These are phyloP conservation scores for Amanita molliuscula DNA, from an alignment of 768 basidiomycete genomes.

Conservation along the genomic window DNA sequence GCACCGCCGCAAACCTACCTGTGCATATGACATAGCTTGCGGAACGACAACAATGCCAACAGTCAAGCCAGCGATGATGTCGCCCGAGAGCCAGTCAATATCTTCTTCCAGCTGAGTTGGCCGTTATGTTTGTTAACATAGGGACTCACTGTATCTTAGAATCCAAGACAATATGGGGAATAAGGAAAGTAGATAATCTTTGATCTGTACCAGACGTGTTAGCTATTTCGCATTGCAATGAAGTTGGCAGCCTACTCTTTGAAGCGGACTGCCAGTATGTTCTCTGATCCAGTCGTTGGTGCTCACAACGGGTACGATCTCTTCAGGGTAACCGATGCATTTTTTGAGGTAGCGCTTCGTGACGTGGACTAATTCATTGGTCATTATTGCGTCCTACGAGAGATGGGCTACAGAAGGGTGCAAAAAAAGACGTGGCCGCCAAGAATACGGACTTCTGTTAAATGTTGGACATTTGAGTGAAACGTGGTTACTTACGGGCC, in stretches of 20 bases:
- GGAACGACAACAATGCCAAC: conserved; percentile 95
- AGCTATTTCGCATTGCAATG: background rate
- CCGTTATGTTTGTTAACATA: background rate
- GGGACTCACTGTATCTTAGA: conserved; percentile 66
- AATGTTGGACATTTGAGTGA: too few species aligned
- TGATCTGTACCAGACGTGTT: conserved; percentile 28
- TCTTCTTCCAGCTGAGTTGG: conserved; percentile 28
- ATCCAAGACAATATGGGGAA: conserved; percentile 88
- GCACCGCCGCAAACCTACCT: conserved; percentile 26
- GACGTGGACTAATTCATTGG: conserved; percentile 16
- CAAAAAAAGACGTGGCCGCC: background rate
- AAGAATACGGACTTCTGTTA: background rate
- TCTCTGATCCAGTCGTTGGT: conserved; percentile 39
- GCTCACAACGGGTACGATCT: conserved; percentile 49
- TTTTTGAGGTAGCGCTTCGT: conserved; percentile 45
- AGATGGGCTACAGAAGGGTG: background rate
- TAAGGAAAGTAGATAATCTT: conserved; percentile 55
- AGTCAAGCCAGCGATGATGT: conserved; percentile 84
- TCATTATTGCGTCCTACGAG: background rate
- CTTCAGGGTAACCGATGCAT: conserved; percentile 50
- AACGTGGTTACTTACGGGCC: background rate
- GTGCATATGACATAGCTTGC: conserved; percentile 86
- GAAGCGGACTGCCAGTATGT: conserved; percentile 34
- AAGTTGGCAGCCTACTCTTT: conserved; percentile 29
- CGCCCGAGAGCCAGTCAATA: conserved; percentile 73